Base-by-base conservation (phyloP, 495 filamentous ascomycete genomes). In the Neurospora cerealis region DNA sequence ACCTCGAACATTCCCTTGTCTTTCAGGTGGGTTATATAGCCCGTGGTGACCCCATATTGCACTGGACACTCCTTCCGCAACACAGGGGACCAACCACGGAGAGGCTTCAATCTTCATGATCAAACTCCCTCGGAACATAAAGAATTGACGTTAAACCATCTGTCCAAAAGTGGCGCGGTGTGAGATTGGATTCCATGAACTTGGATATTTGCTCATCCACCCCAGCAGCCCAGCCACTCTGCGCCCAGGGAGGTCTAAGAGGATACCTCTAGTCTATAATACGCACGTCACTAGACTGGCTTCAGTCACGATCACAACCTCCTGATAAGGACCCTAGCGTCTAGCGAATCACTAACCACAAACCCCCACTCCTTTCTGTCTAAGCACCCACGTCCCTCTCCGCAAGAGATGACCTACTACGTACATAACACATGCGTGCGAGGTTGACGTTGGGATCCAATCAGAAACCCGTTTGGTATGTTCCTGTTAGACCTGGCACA, bases 281-380 rank as follows among this genome's bases (percentile, higher is more conserved):
- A 62, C 48, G 48, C 24, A 66, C 15, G 54, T 66, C 54, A 66
- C 54, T 19, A 62, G 24, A 24, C 54, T 62, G 32, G 54, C 24
- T 62, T 32, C 54, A 62, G 24, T 62, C 24, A 62, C 54, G 11
- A 32, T 62, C 11, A 62, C 54, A 66, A 34, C 28, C 54, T 66
- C 24, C 54, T 66, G 71, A 72, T 69, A 72, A 72, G 71, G 42
- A 72, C 46, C 54, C 28, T 62, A 72, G 17, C n/a, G 10, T 66
- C 8, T 10, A 17, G 32, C 71, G 71, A 72, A 72, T 72, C 71
- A 72, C 32, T 19, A 72, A 38, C 71, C 44, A 69, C 17, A 66
- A 72, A 32, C 42, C 44, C 32, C 28, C 28, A 46, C 54, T 62
- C 54, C 15, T 9, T 72, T 3, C 38, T 54, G 71, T 62, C 41